Conservation (phyloP, 2,329 filamentous ascomycete genomes). For the Grosmannia clavigera region DNA sequence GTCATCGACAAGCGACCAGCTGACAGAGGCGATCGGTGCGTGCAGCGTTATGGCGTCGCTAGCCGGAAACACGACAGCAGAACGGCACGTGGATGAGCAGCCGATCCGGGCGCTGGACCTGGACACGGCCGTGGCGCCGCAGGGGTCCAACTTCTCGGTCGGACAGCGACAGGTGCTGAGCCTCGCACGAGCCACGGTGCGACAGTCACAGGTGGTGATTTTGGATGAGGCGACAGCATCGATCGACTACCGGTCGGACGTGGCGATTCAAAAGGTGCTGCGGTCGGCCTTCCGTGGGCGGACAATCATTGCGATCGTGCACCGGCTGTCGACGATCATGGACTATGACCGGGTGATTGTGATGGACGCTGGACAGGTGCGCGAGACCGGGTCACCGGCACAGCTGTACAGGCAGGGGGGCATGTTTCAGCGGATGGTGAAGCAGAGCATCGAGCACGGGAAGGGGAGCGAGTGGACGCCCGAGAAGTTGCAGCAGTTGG, state of each 20-base stretch:
- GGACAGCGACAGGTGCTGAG: constrained; percentile 46
- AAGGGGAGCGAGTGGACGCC: constrained; percentile 2
- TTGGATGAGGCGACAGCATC: constrained; percentile 48
- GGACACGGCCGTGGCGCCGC: constrained; percentile 34
- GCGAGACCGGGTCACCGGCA: constrained; percentile 37
- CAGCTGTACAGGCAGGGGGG: constrained; percentile 31
- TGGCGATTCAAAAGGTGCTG: constrained; percentile 40
- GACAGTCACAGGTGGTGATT: constrained; percentile 41
- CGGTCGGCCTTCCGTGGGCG: constrained; percentile 35
- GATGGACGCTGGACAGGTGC: constrained; percentile 38
- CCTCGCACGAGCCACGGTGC: constrained; percentile 42
- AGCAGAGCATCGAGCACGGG: constrained; percentile 25
- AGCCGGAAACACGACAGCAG: not conserved
- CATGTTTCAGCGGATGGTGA: constrained; percentile 42
- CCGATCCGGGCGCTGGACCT: constrained; percentile 20
- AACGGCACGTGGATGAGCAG: not conserved
- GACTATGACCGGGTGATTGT: constrained; percentile 48
- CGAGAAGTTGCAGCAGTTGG: not conserved
- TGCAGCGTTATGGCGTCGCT: constrained; percentile 48
- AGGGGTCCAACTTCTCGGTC: constrained; percentile 43
- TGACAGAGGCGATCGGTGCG: constrained; percentile 47
- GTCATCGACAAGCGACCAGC: constrained; percentile 36
- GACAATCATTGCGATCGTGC: constrained; percentile 46
- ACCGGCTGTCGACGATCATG: constrained; percentile 44
- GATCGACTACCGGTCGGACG: constrained; percentile 46